These are phyloP conservation scores for Porogramme epimiltina DNA, from an alignment of 1,284 basidiomycete genomes.

Conservation along the genomic window DNA sequence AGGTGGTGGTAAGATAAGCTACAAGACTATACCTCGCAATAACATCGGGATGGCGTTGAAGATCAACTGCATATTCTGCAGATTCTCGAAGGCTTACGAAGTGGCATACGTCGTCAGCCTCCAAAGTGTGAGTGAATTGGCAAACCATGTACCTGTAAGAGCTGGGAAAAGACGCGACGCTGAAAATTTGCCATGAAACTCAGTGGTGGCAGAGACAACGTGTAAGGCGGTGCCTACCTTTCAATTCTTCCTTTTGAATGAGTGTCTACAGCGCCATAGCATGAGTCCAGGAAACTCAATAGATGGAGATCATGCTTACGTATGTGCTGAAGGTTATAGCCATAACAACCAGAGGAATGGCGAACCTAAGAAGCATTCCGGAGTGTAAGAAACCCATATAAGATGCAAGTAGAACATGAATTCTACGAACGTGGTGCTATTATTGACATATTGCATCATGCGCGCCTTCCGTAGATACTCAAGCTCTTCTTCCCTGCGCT, in stretches of 20 bases:
- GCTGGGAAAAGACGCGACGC: too few relatives aligned
- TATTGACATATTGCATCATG: slow-evolving; percentile 38
- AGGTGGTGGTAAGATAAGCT: not conserved
- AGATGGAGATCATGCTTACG: slow-evolving; percentile 18
- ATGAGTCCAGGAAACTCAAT: not conserved
- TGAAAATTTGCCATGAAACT: too few relatives aligned
- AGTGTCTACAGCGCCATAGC: slow-evolving; percentile 29
- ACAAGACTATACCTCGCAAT: slow-evolving; percentile 6
- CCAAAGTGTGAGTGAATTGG: too few relatives aligned
- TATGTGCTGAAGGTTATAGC: slow-evolving; percentile 63
- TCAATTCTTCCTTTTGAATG: slow-evolving; percentile 29
- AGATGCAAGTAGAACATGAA: not conserved
- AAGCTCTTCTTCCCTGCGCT: slow-evolving; percentile 58
- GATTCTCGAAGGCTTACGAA: slow-evolving; percentile 32
- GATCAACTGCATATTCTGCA: slow-evolving; percentile 32
- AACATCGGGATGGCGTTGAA: slow-evolving; percentile 27
- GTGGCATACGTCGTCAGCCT: slow-evolving; percentile 1
- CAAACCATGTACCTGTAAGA: not conserved
- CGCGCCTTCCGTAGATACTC: slow-evolving; percentile 43
- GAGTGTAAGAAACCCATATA: not conserved
- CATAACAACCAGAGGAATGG: slow-evolving; percentile 68
- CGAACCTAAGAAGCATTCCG: too few relatives aligned
- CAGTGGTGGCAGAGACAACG: too few relatives aligned
- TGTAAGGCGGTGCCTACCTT: too few relatives aligned
- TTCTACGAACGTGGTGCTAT: slow-evolving; percentile 38